phyloP scores from a whole-genome alignment of 495 filamentous ascomycete species.

The Alectoria sarmentosa region DNA sequence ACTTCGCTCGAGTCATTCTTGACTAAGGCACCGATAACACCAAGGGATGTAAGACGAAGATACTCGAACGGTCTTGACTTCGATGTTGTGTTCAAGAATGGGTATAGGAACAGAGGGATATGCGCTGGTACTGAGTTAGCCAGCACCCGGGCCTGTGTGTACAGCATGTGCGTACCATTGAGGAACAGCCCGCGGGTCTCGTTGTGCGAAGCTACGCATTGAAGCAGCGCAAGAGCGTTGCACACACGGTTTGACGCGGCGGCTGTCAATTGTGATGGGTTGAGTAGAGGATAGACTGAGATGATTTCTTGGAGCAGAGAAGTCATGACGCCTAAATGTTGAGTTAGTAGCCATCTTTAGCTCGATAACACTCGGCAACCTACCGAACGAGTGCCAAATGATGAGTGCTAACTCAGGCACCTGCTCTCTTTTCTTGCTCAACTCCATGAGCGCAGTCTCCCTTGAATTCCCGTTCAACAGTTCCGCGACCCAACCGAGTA shows the following conservation, averaged over 20 bases:
- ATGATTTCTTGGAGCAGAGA: constrained; percentile 97
- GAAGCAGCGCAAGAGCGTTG: constrained; percentile 92
- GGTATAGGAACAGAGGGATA: constrained; percentile 96
- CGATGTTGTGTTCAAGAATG: constrained; percentile 97
- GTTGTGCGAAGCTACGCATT: constrained; percentile 96
- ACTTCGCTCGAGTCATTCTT: constrained; percentile 99
- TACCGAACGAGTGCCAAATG: constrained; percentile 98
- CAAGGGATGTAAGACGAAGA: constrained; percentile 92
- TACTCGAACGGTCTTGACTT: constrained; percentile 99
- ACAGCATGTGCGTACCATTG: constrained; percentile 54
- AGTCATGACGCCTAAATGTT: constrained; percentile 86
- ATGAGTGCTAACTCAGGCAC: constrained; percentile 95
- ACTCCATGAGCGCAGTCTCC: constrained; percentile 86
- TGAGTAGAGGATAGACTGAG: constrained; percentile 93
- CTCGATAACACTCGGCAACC: constrained; percentile 27
- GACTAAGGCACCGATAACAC: constrained; percentile 93
- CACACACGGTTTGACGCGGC: constrained; percentile 96
- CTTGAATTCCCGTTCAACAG: constrained; percentile 79
- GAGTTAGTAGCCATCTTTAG: constrained; percentile 22
- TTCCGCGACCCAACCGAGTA: constrained; percentile 89
- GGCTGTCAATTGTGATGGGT: constrained; percentile 92
- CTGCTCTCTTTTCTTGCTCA: constrained; percentile 98
- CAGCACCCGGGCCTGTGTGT: neutral
- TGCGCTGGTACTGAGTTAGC: constrained; percentile 56
- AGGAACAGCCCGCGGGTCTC: constrained; percentile 91